These are phyloP conservation scores for Cyberlindnera petersonii DNA, from an alignment of 805 yeast species.

Conservation along the genomic window DNA sequence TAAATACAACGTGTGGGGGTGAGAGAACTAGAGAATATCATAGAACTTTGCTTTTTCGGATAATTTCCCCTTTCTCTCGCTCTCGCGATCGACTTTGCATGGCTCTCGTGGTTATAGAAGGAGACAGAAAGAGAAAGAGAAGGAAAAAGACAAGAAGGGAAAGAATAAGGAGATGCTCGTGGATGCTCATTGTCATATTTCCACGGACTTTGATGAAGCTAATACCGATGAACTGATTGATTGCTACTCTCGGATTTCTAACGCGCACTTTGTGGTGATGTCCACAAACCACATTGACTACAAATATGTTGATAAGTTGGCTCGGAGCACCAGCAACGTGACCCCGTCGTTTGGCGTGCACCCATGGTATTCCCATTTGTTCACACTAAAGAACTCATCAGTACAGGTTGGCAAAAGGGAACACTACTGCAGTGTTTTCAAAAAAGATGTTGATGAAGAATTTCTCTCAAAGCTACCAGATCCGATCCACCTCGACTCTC, in stretches of 20 bases:
- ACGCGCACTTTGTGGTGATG: conserved; percentile 36
- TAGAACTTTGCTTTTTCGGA: too few relatives aligned
- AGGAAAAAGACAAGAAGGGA: not conserved
- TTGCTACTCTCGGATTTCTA: conserved; percentile 5
- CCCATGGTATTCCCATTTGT: conserved; percentile 86
- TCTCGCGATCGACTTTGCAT: not conserved
- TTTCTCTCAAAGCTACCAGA: conserved; percentile 52
- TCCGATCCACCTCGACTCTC: conserved; percentile 45
- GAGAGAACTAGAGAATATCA: too few relatives aligned
- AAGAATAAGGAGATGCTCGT: conserved; percentile 10
- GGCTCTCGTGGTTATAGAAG: not conserved
- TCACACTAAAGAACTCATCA: conserved; percentile 31
- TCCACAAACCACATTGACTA: conserved; percentile 42
- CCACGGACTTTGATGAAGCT: conserved; percentile 12
- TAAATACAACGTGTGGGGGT: too few relatives aligned
- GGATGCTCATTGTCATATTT: conserved; percentile 38
- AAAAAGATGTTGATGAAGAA: conserved; percentile 31
- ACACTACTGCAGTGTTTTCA: conserved; percentile 58
- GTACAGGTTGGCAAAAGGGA: conserved; percentile 31
- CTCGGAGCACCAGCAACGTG: conserved; percentile 18
- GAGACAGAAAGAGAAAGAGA: not conserved
- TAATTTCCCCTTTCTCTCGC: too few relatives aligned
- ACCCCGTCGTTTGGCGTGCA: conserved; percentile 70
- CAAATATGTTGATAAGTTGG: conserved; percentile 25
- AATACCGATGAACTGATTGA: conserved; percentile 3